Evolutionary conservation across 2,329 filamentous ascomycete species (phyloP).

Genomic region (Zasmidium angulare): DNA sequence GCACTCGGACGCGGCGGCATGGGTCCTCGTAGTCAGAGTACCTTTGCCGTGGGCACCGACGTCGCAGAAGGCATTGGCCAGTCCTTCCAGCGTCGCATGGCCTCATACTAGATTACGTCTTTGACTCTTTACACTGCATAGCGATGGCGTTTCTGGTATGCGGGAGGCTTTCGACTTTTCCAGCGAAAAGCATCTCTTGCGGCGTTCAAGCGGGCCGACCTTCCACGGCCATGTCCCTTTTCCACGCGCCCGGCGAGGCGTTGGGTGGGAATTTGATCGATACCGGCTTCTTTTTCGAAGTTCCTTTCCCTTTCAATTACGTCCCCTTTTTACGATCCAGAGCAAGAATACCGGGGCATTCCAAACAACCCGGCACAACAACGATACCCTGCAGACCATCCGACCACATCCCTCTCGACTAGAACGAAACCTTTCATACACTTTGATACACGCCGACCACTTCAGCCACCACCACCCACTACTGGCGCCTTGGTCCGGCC

Average conservation of each 20-base stretch:
- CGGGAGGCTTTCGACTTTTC: constrained; percentile 6
- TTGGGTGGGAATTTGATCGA: constrained; percentile 20
- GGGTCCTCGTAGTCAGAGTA: constrained; percentile 30
- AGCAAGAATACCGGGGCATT: constrained; percentile 15
- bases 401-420: constrained; percentile 13
- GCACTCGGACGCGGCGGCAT: constrained; percentile 36
- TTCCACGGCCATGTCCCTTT: constrained; percentile 12
- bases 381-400: constrained; percentile 22
- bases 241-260: constrained; percentile 15
- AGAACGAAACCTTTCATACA: not conserved
- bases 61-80: constrained; percentile 33
- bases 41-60: constrained; percentile 32
- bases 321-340: constrained; percentile 23
- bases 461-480: constrained; percentile 13
- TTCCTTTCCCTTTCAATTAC: constrained; percentile 19
- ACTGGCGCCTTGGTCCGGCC: constrained; percentile 17
- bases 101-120: constrained; percentile 33
- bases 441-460: constrained; percentile 14
- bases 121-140: constrained; percentile 19
- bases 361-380: constrained; percentile 10
- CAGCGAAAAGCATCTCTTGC: constrained; percentile 15
- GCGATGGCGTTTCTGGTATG: constrained; percentile 17
- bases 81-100: constrained; percentile 36
- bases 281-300: constrained; percentile 13
- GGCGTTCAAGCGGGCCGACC: constrained; percentile 28